phyloP scores from a whole-genome alignment of 257 asterid genomes.

The Solanum peruvianum region DNA sequence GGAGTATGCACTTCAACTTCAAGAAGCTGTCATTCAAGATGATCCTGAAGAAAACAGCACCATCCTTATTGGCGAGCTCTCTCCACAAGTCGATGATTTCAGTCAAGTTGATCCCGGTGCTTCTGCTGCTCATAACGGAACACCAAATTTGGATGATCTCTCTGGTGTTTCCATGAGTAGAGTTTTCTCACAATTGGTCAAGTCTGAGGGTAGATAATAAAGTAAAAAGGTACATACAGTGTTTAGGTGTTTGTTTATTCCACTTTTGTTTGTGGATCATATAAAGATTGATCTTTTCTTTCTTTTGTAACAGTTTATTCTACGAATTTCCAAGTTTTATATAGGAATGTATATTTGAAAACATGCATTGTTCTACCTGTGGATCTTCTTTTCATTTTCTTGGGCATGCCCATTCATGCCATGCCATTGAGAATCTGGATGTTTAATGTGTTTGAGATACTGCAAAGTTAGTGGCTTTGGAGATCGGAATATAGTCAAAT shows the following conservation, averaged over 20 bases:
- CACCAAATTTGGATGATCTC: slow-evolving; percentile 34
- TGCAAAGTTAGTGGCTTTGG: background rate
- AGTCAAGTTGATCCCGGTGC: slow-evolving; percentile 16
- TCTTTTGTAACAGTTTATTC: background rate
- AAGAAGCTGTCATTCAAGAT: slow-evolving; percentile 40
- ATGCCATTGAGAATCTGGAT: background rate
- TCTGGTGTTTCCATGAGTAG: slow-evolving; percentile 57
- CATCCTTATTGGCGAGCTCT: slow-evolving; percentile 45
- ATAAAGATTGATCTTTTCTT: background rate
- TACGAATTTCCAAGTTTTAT: background rate
- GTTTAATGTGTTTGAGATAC: too few relatives aligned
- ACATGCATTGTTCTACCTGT: background rate
- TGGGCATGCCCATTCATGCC: background rate
- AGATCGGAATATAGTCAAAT: background rate
- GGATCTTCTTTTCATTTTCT: background rate
- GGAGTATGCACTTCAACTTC: slow-evolving; percentile 75
- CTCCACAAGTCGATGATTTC: slow-evolving; percentile 35
- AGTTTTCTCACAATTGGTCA: slow-evolving; percentile 66
- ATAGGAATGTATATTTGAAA: background rate
- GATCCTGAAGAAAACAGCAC: slow-evolving; percentile 69
- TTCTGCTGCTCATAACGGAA: slow-evolving; percentile 21
- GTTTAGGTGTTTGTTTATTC: background rate
- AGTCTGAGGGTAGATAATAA: slow-evolving; percentile 61
- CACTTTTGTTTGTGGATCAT: background rate
- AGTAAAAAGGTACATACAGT: background rate